Base-by-base conservation (phyloP, 257 asterid species). In the Solanum rostratum region DNA sequence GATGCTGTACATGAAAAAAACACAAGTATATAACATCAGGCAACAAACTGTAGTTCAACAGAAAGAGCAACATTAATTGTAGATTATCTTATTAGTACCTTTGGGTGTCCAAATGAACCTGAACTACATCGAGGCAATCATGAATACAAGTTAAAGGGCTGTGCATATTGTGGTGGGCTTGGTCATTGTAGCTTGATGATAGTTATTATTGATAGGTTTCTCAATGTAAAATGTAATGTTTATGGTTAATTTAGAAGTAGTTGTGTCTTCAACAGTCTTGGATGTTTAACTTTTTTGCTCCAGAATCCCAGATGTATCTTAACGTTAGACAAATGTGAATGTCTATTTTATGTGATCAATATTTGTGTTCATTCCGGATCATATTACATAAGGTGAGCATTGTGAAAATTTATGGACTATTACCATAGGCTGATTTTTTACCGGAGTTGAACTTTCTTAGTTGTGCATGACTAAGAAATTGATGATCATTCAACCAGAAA, bases 121-220 rank as follows among this genome's bases (percentile, higher is more conserved):
- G 62, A 76, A 24, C 0, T 46, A 46, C 16, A 0, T 74, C 0
- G 90, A 95, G 39, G 95, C 91, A 13, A 90, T 92, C 22, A 93
- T 92, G 13, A 88, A 88, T 85, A 95, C 97, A 2, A 93, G 92
- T 46, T 93, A 4, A 91, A 93, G 69, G 97, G 92, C 6, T 93
- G 97, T 63, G 92, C 91, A 2, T 90, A 90, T 41, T 94, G 95
- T 90, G 94, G 97, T 39, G 97, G 97, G 41, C 90, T 95, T 55
- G 95, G 94, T 85, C 97, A 95, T 73, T 45, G 57, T 22, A 43
- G 13, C 39, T 73, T 45, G 59, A 73, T 73, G 22, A 45, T 73
- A n/a, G 59, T 45, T 46, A 73, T 59, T 45, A 22, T 59, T 45
- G 14, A 41, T 12, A 2, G 37, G 20, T 71, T 10, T 43, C 37